Evolutionary conservation across 2,329 filamentous ascomycete species (phyloP), one percentile per base, ranked within the genome.

Genomic region (Pleoardoris graminearum): DNA sequence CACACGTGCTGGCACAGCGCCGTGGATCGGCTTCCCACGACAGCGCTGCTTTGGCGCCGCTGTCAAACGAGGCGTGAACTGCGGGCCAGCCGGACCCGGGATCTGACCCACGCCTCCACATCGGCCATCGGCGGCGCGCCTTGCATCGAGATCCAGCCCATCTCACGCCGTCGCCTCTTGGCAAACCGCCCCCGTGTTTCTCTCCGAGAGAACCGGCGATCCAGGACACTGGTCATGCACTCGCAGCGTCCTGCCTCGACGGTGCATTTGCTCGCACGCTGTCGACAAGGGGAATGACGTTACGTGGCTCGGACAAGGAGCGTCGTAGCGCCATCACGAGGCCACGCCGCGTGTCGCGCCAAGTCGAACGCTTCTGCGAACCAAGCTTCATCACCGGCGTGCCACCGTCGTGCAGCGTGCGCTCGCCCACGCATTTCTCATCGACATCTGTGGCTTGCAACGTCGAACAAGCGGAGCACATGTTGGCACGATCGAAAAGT

Each of bases 361-460:
- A 36, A 33, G 49, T 16, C 33, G 16, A 7, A 36, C n/a, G n/a
- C 17, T 7, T 16, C 16, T 45, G 46, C 37, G 44, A 36, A 47
- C 45, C 51, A 48, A 36, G 43, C 55, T 53, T 51, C 36, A 43
- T 44, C 37, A 21, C 36, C 19, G 21, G 47, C 32, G 43, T 54
- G 43, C 48, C 53, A 55, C 55, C n/a, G 43, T 53, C 35, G 39
- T 46, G 50, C 48, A 53, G 25, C 47, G 25, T 48, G 14, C 47
- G 37, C 41, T 37, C 21, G 27, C 38, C 37, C 36, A 37, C 22
- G 21, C 23, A 38, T 35, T n/a, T 35, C 23, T 21, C 48, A 29
- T 25, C 50, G 30, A 49, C 50, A 63, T 60, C 54, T 52, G 60
- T 65, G 65, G 63, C 65, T 64, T 63, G 55, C 56, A 66, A 65